Conservation (phyloP, 2,329 filamentous ascomycete genomes). For the Xylariomycetidae sp. region DNA sequence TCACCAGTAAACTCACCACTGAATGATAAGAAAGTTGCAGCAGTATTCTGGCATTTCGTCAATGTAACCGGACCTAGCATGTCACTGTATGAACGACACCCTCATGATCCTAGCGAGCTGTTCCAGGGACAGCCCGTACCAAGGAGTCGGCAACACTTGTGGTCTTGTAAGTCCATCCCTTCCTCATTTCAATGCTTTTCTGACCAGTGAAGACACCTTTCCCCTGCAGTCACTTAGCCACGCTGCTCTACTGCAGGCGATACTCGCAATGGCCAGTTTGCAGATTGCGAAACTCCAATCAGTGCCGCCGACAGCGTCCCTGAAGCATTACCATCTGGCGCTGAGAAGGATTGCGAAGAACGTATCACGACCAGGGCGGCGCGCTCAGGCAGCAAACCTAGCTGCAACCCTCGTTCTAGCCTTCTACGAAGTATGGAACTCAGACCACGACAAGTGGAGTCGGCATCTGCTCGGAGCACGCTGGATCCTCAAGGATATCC, state of each 20-base stretch:
- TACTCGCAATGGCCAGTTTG: conserved; percentile 78
- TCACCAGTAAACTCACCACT: conserved; percentile 64
- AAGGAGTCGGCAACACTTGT: conserved; percentile 57
- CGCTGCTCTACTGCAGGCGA: conserved; percentile 83
- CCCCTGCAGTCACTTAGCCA: conserved; percentile 78
- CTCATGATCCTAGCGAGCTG: conserved; percentile 63
- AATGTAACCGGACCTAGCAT: conserved; percentile 80
- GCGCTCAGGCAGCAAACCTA: conserved; percentile 74
- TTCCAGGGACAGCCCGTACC: conserved; percentile 57
- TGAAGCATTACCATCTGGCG: conserved; percentile 88
- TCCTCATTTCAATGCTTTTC: conserved; percentile 3
- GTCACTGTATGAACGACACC: conserved; percentile 80
- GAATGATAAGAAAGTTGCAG: conserved; percentile 71
- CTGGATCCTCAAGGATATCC: conserved; percentile 75
- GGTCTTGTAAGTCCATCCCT: conserved; percentile 36
- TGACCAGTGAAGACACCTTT: conserved; percentile 58
- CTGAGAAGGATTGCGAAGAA: conserved; percentile 71
- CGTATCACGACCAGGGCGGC: conserved; percentile 61
- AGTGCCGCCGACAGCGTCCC: conserved; percentile 68
- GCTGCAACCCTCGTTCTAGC: conserved; percentile 80
- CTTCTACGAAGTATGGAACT: conserved; percentile 92
- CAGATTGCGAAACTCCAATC: conserved; percentile 81
- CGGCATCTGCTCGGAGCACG: conserved; percentile 82
- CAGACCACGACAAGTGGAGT: conserved; percentile 93
- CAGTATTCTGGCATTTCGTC: conserved; percentile 88